Conservation (phyloP, 2,329 filamentous ascomycete species). For the Torrubiellomyces zombiae region DNA sequence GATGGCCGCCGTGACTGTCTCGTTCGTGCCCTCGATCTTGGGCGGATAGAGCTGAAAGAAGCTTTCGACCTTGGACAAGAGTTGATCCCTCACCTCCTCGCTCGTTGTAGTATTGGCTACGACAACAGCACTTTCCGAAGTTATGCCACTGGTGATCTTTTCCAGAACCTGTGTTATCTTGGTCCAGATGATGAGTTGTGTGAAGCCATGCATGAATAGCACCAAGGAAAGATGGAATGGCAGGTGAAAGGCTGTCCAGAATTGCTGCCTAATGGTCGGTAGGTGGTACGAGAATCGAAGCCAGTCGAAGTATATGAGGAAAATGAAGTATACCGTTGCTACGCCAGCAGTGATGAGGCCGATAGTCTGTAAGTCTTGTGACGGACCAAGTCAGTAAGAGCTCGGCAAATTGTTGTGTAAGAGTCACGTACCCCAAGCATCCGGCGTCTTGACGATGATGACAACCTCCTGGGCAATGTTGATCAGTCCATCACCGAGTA, state of each 20-base stretch:
- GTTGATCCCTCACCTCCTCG: slow-evolving; percentile 5
- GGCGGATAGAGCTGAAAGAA: slow-evolving; percentile 14
- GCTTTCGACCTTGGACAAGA: slow-evolving; percentile 3
- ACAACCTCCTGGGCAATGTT: slow-evolving; percentile 36
- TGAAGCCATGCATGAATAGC: slow-evolving; percentile 45
- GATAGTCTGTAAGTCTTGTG: slow-evolving; percentile 21
- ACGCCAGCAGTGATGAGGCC: slow-evolving; percentile 22
- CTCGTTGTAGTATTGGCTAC: slow-evolving; percentile 9
- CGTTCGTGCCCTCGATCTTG: slow-evolving; percentile 7
- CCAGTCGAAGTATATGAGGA: slow-evolving; percentile 40
- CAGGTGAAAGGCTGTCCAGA: slow-evolving; percentile 42
- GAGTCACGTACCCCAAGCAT: slow-evolving; percentile 21
- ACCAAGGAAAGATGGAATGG: slow-evolving; percentile 47
- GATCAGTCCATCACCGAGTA: slow-evolving; percentile 50
- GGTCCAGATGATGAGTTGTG: slow-evolving; percentile 35
- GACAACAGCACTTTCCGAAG: slow-evolving; percentile 4
- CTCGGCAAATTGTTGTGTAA: no score
- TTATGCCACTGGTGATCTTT: slow-evolving; percentile 5
- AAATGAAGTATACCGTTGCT: slow-evolving; percentile 27
- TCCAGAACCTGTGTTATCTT: slow-evolving; percentile 19
- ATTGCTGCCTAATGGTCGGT: slow-evolving; percentile 38
- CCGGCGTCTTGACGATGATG: slow-evolving; percentile 25
- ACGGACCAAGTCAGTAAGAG: no score
- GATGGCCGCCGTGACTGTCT: slow-evolving; percentile 10
- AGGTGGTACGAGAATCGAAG: slow-evolving; percentile 42